A percentile compares a stretch with the other conserved stretches of the same genome.
Conservation (phyloP, 2,329 filamentous ascomycete species). For the Beauveria medogensis region DNA sequence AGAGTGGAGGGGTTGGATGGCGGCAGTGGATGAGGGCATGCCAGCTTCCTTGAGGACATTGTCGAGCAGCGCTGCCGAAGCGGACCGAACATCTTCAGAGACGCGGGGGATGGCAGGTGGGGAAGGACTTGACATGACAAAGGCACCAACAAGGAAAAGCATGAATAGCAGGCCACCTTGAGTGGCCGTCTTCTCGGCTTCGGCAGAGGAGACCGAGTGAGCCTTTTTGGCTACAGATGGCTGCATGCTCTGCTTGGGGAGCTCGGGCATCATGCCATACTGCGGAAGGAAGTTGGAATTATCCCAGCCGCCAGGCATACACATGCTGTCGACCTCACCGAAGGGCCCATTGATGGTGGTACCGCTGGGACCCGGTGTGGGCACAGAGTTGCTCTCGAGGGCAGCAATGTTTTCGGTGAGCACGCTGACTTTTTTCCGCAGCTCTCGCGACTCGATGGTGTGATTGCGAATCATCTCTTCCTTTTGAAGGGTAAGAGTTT, state of each 20-base stretch:
- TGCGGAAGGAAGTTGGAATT: slow-evolving; percentile 64
- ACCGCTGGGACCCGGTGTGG: slow-evolving; percentile 37
- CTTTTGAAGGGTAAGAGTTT: slow-evolving; percentile 74
- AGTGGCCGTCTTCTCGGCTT: slow-evolving; percentile 57
- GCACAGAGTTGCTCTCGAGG: slow-evolving; percentile 52
- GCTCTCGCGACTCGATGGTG: slow-evolving; percentile 81
- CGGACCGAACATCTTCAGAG: slow-evolving; percentile 71
- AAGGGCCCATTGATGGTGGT: slow-evolving; percentile 64
- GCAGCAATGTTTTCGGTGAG: slow-evolving; percentile 65
- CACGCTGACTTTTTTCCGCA: slow-evolving; percentile 86
- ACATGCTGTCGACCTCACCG: slow-evolving; percentile 73
- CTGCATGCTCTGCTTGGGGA: slow-evolving; percentile 50
- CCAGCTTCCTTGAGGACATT: slow-evolving; percentile 77
- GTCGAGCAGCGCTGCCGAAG: slow-evolving; percentile 68
- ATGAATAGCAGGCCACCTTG: slow-evolving; percentile 83
- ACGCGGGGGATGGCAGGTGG: slow-evolving; percentile 66
- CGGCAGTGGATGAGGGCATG: slow-evolving; percentile 38
- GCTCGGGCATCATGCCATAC: slow-evolving; percentile 54
- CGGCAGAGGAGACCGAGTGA: slow-evolving; percentile 21
- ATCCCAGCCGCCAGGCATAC: slow-evolving; percentile 77
- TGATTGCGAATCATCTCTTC: slow-evolving; percentile 83
- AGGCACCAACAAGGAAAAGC: slow-evolving; percentile 93
- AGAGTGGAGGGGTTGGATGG: slow-evolving; percentile 38
- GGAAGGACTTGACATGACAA: slow-evolving; percentile 80
- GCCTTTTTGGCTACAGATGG: slow-evolving; percentile 46